Conservation (phyloP, 192 early-diverging fungal genomes). For the Obelidium mucronatum region DNA sequence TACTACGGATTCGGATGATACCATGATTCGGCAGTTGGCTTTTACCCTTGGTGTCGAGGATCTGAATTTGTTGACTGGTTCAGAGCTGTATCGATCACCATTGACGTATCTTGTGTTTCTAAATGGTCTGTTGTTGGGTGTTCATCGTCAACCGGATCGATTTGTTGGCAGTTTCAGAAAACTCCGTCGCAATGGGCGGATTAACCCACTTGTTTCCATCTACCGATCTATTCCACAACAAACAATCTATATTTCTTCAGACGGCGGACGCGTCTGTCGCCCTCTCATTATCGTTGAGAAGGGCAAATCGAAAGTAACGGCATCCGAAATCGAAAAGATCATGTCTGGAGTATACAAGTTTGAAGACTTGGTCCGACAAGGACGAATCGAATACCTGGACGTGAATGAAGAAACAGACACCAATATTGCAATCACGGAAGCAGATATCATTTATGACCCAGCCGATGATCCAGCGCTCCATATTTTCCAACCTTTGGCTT, state of each 20-base stretch:
- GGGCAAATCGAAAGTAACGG: constrained; percentile 59
- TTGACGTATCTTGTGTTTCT: constrained; percentile 88
- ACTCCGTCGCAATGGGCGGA: constrained; percentile 84
- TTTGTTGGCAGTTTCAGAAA: constrained; percentile 90
- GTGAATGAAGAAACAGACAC: constrained; percentile 98
- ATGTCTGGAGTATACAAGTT: constrained; percentile 71
- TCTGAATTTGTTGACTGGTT: constrained; percentile 84
- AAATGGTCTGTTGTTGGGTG: constrained; percentile 93
- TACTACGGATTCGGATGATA: constrained; percentile 91
- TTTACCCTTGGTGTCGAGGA: constrained; percentile 94
- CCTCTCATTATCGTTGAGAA: constrained; percentile 95
- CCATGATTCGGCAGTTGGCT: constrained; percentile 74
- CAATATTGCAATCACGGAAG: constrained; percentile 91
- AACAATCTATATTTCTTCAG: constrained; percentile 90
- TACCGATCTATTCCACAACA: constrained; percentile 83
- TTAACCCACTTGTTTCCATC: constrained; percentile 91
- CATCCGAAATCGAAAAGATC: constrained; percentile 51
- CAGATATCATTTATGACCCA: constrained; percentile 71
- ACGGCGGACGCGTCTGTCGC: constrained; percentile 95
- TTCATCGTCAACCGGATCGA: constrained; percentile 78
- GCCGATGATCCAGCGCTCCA: constrained; percentile 33
- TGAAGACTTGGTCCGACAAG: constrained; percentile 90
- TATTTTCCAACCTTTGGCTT: constrained; percentile 35
- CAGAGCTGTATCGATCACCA: constrained; percentile 77
- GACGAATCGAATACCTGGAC: constrained; percentile 95